Base-by-base conservation (phyloP, 139 green algal genomes). In the Pycnococcus provasolii region DNA sequence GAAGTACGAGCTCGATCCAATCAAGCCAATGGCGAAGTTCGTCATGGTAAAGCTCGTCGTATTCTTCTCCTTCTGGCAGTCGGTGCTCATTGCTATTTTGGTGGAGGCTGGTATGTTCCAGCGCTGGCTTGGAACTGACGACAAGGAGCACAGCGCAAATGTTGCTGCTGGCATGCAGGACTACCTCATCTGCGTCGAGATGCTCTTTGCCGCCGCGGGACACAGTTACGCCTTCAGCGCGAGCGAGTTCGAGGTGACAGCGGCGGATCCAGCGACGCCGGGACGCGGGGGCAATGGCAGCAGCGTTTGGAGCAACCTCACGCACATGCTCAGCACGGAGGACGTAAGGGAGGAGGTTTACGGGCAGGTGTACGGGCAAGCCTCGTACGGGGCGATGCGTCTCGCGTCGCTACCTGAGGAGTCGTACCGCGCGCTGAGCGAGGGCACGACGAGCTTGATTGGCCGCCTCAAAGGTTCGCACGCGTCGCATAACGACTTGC, bases 101-200 rank as follows among this genome's bases (percentile, higher is more conserved):
- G 77, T 84, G 42, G 72, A 75, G 50, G 58, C 45, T 0, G 76
- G 77, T 5, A 37, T 81, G 1, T 81, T 88, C 63, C 5, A 8
- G 42, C 15, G 40, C 13, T 61, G 42, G 62, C 57, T 68, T 40
- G n/a, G 55, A n/a, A 62, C 55, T n/a, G 15, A 65, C 47, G 3
- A 67, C 41, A 41, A 71, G 0, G 74, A 79, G 64, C 81, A 91
- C 63, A 72, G 73, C 41, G 74, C 81, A 53, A 80, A 90, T 39
- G 70, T 92, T 26, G 86, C 85, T 39, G 70, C 81, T 1, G 84
- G 83, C 42, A 64, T 89, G 52, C 88, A 94, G 80, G 80, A 92
- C 64, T 92, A 95, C 61, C 70, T 95, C n/a, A 91, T 95, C 71
- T 95, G 91, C 73, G 86, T 97, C 2, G 91, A 97, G 81, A 96